phyloP scores from a whole-genome alignment of 306 rosid species.

The Vicia sativa region DNA sequence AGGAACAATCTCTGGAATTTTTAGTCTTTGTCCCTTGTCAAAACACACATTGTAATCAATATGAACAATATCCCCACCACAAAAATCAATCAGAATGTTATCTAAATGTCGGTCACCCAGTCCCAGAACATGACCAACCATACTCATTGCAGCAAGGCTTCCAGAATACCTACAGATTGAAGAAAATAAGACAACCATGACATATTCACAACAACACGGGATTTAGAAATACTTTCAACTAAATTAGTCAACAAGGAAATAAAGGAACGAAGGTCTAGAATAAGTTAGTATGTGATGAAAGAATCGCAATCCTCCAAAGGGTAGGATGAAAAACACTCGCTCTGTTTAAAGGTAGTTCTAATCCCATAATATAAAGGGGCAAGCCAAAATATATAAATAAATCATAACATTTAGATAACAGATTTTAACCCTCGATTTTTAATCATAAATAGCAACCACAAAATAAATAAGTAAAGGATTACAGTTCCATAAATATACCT shows the following conservation, averaged over 20 bases:
- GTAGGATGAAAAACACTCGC: conserved; percentile 10
- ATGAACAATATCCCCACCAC: conserved; percentile 85
- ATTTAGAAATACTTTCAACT: conserved; percentile 35
- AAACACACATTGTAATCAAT: conserved; percentile 97
- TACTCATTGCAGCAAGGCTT: conserved; percentile 94
- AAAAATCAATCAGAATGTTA: conserved; percentile 88
- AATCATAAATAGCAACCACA: conserved; percentile 25
- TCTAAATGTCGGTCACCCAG: conserved; percentile 95
- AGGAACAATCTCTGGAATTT: conserved; percentile 97
- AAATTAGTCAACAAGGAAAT: conserved; percentile 32
- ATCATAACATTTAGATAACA: conserved; percentile 3
- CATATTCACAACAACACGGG: background rate
- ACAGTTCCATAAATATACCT: conserved; percentile 55
- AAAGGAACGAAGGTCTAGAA: conserved; percentile 8
- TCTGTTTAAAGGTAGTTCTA: conserved; percentile 27
- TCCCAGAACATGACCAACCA: conserved; percentile 96
- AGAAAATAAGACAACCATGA: conserved; percentile 14
- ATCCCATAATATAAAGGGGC: conserved; percentile 18
- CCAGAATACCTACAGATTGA: conserved; percentile 77
- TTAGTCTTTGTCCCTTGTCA: conserved; percentile 87
- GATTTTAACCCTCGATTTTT: conserved; percentile 13
- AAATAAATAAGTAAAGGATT: conserved; percentile 33
- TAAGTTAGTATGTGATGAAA: conserved; percentile 23
- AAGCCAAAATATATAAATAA: conserved; percentile 11
- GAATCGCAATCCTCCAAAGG: conserved; percentile 27